Evolutionary conservation across 2,329 filamentous ascomycete genomes (phyloP).

Genomic region (Colletotrichum eleusines): DNA sequence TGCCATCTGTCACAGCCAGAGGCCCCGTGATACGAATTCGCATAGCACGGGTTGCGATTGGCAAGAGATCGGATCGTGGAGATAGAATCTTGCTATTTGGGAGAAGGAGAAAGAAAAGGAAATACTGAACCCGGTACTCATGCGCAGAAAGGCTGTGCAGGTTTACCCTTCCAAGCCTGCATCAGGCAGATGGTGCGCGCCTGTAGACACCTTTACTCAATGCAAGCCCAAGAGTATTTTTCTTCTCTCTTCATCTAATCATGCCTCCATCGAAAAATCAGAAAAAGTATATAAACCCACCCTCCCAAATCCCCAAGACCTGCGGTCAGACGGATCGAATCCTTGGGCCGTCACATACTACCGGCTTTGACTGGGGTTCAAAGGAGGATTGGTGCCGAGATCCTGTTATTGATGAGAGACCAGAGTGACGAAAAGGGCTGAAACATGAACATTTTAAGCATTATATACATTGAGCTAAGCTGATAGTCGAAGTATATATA

Average conservation of each 20-base stretch:
- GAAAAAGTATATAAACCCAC: no score
- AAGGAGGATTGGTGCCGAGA: no score
- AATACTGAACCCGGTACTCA: background rate
- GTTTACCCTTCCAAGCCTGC: background rate
- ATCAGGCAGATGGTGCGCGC: background rate
- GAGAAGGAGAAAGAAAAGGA: background rate
- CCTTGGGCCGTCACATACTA: background rate
- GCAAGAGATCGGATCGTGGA: background rate
- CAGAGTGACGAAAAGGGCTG: background rate
- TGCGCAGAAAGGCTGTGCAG: background rate
- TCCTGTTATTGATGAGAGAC: background rate
- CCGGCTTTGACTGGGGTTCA: background rate
- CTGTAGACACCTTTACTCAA: background rate
- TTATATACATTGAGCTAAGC: background rate
- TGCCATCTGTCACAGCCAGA: conserved; percentile 1
- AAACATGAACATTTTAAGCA: background rate
- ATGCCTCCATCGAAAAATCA: background rate
- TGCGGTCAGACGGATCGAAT: background rate
- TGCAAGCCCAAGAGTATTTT: background rate
- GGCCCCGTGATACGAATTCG: background rate
- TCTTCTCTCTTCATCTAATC: no score
- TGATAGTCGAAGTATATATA: background rate
- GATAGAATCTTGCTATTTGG: background rate
- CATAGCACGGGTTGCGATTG: background rate
- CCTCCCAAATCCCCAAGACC: background rate